phyloP scores from a whole-genome alignment of 225 moss, liverwort and hornwort genomes.

The Marchantia paleacea region DNA sequence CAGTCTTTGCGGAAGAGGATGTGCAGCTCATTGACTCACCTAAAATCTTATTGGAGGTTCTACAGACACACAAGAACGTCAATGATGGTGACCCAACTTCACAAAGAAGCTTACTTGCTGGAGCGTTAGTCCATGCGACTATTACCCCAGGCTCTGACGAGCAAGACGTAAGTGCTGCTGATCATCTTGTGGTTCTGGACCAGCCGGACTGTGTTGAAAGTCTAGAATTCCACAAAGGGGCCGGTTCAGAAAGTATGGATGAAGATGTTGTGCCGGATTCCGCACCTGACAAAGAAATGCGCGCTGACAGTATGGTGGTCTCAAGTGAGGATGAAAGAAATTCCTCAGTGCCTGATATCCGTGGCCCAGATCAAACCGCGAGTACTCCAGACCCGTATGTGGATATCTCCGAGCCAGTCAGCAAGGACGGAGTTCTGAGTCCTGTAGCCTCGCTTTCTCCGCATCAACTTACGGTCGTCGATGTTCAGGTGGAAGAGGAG shows the following conservation, averaged over 20 bases:
- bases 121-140: neutral
- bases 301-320: neutral
- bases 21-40: constrained; percentile 23
- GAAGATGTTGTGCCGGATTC: neutral
- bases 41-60: neutral
- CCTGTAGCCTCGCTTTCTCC: neutral
- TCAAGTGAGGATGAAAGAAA: neutral
- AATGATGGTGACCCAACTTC: neutral
- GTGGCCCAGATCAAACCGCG: neutral
- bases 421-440: neutral
- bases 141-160: neutral
- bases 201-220: neutral
- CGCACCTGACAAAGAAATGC: neutral
- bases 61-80: neutral
- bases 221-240: neutral
- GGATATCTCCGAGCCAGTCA: neutral
- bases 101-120: neutral
- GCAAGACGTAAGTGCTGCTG: neutral
- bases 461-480: neutral
- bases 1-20: constrained; percentile 26
- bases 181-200: neutral
- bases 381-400: no score
- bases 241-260: neutral
- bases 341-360: neutral
- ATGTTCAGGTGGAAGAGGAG: neutral